Evolutionary conservation across 352 stramenopile genomes (phyloP).

Genomic region (Globisporangium nagaii): DNA sequence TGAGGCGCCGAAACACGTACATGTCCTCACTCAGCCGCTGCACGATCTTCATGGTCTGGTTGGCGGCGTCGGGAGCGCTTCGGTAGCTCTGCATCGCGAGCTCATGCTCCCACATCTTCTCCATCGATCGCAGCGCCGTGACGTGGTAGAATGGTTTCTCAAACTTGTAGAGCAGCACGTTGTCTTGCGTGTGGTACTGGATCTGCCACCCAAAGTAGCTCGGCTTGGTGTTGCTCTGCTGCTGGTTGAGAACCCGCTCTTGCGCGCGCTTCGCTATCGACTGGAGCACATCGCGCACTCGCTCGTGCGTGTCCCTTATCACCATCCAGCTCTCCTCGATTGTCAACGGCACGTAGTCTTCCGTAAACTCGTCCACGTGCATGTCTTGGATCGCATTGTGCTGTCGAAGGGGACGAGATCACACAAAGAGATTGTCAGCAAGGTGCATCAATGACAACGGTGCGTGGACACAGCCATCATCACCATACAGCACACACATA

Average conservation of each 20-base stretch:
- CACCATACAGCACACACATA: background rate
- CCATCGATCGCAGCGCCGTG: slow-evolving; percentile 27
- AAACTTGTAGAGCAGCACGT: slow-evolving; percentile 40
- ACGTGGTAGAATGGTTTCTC: slow-evolving; percentile 36
- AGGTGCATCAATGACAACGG: background rate
- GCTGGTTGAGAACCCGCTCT: background rate
- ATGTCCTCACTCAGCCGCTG: slow-evolving; percentile 54
- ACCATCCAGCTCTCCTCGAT: slow-evolving; percentile 15
- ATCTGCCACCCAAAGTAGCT: slow-evolving; percentile 24
- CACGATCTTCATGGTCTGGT: slow-evolving; percentile 29
- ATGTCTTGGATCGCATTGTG: background rate
- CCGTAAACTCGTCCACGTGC: background rate
- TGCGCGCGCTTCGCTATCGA: background rate
- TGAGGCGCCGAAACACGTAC: slow-evolving; percentile 37
- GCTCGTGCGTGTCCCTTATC: slow-evolving; percentile 13
- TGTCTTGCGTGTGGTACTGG: slow-evolving; percentile 13
- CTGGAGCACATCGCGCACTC: slow-evolving; percentile 13
- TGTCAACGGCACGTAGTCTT: slow-evolving; percentile 8
- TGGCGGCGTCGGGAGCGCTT: slow-evolving; percentile 22
- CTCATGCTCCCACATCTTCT: slow-evolving; percentile 40
- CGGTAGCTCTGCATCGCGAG: slow-evolving; percentile 40
- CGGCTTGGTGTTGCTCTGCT: background rate
- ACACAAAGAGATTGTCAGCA: too few relatives aligned
- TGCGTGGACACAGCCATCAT: too few relatives aligned
- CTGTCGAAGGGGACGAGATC: background rate